These are phyloP conservation scores for Suhomyces emberorum DNA, from an alignment of 805 yeast species.

Conservation along the genomic window DNA sequence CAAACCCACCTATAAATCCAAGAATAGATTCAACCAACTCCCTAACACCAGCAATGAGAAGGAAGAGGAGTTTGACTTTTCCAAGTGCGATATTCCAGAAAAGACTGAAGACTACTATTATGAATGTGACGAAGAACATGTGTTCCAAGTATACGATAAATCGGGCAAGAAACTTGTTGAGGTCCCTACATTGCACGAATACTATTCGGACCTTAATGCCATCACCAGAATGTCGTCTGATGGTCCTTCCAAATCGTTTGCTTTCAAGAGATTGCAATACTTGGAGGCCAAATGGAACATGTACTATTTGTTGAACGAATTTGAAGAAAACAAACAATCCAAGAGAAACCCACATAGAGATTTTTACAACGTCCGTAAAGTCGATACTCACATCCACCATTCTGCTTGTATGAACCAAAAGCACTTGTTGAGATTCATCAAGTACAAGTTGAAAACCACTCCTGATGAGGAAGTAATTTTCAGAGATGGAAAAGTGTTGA, in stretches of 20 bases:
- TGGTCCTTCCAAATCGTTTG: constrained; percentile 96
- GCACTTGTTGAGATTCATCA: constrained; percentile 89
- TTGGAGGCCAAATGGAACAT: constrained; percentile 96
- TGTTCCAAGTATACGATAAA: constrained; percentile 56
- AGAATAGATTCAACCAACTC: constrained; percentile 46
- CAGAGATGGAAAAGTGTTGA: constrained; percentile 87
- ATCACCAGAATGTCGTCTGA: constrained; percentile 77
- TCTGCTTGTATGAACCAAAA: constrained; percentile 99
- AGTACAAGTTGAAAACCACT: constrained; percentile 82
- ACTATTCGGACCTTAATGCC: constrained; percentile 76
- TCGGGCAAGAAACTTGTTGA: constrained; percentile 41
- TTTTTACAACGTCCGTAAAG: constrained; percentile 93
- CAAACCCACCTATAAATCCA: constrained; percentile 74
- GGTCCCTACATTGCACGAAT: constrained; percentile 84
- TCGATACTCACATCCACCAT: constrained; percentile 98
- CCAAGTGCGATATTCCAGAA: constrained; percentile 54
- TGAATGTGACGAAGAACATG: constrained; percentile 58
- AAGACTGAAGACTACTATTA: constrained; percentile 39
- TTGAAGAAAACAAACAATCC: constrained; percentile 85
- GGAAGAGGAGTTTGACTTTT: constrained; percentile 57
- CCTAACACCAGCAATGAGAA: constrained; percentile 29
- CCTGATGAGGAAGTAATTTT: constrained; percentile 89
- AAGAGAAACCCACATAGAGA: constrained; percentile 96
- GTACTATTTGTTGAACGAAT: constrained; percentile 83
- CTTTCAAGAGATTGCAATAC: constrained; percentile 88